Conservation (phyloP, 306 rosid genomes). For the Castanopsis chinensis region DNA sequence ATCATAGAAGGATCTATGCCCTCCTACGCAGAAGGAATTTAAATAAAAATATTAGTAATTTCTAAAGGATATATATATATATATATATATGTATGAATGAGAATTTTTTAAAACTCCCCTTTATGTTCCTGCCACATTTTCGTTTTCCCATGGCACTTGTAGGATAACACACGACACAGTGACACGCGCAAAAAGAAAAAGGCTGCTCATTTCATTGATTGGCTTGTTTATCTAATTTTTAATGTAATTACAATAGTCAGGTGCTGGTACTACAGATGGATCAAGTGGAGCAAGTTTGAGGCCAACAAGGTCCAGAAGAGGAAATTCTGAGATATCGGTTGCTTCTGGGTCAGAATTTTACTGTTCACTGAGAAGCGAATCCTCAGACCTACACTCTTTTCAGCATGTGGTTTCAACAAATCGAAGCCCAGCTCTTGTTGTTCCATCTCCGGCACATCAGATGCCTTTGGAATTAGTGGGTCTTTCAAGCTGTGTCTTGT, state of each 20-base stretch:
- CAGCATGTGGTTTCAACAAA: constrained; percentile 56
- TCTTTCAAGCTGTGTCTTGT: constrained; percentile 2
- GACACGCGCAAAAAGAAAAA: not conserved
- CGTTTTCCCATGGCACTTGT: not conserved
- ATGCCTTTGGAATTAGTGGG: constrained; percentile 44
- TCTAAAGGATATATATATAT: not conserved
- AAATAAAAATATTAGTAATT: constrained; percentile 6
- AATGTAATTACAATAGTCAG: constrained; percentile 46
- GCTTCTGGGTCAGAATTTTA: constrained; percentile 52
- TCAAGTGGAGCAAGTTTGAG: constrained; percentile 43
- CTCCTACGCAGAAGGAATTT: not conserved
- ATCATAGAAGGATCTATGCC: not conserved
- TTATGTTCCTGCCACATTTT: not conserved
- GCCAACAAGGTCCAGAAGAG: constrained; percentile 44
- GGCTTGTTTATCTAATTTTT: constrained; percentile 24
- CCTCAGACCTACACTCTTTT: constrained; percentile 53
- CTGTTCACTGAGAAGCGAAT: constrained; percentile 51
- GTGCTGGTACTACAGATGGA: constrained; percentile 37
- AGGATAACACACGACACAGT: not conserved
- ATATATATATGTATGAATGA: not conserved
- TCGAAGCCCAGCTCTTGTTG: constrained; percentile 67
- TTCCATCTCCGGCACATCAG: constrained; percentile 45
- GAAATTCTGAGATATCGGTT: constrained; percentile 50
- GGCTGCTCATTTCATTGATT: not conserved
- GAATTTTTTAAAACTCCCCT: not conserved